Evolutionary conservation across 768 basidiomycete genomes (phyloP), one percentile per base, ranked within the genome.

Genomic region (Panaeolus papilionaceus): DNA sequence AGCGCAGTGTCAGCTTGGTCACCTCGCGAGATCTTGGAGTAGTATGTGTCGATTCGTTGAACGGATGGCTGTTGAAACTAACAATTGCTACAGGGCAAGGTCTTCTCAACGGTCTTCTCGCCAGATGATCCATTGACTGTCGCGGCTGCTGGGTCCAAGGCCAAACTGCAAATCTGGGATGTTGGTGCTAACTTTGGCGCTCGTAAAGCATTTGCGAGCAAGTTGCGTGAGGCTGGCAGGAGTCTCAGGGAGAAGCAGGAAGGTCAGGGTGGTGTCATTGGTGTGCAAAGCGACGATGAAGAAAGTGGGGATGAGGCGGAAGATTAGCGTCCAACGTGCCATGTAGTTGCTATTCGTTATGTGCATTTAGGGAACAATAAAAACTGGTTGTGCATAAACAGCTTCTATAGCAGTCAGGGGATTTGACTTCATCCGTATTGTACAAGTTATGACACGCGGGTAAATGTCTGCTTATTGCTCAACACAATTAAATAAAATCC

Each of bases 111-210:
- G 0, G 84, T 86, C 0, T 99, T 92, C 83, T 98, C 96, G 6
- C 97, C 98, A 0, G 97, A 99, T 75, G 93, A 96, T 73, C 92
- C 96, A 1, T 88, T 98, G 63, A 98, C 94, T 8, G 78, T 99
- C 61, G 97, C 96, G 2, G 96, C 95, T 3, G 97, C 93, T 38
- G 98, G 98, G 12, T 96, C 95, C 2, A 93, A 95, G 74, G 97
- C 94, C 1, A 95, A 92, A 75, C 78, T 99, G 6, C 97, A 99
- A 77, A 84, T 99, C 16, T 99, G 97, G 97, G 97, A 99, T 74
- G 86, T 97, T 45, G 93, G 90, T 10, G 86, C 93, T 4, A 98
- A 94, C 75, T 79, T 84, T 18, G 93, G 93, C 28, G 94, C 89
- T 10, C 84, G 96, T 61, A 94, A 93, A 74, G 90, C 91, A 0